These are phyloP conservation scores for Trichoderma koningii DNA, from an alignment of 2,329 filamentous ascomycete genomes.

Conservation along the genomic window DNA sequence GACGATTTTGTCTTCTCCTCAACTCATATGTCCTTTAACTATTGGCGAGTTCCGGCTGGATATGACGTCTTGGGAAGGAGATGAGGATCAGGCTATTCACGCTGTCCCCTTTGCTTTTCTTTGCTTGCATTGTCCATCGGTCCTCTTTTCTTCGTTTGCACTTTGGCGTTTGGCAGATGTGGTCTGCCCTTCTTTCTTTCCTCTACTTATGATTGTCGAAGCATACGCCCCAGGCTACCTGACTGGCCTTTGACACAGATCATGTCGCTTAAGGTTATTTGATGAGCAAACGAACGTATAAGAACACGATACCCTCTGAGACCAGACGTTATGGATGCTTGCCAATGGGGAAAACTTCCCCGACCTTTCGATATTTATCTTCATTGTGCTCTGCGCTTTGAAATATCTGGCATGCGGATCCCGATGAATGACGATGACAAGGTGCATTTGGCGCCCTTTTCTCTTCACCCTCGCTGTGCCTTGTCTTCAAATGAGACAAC, in stretches of 20 bases:
- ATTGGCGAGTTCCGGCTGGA: conserved; percentile 4
- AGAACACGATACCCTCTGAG: conserved; percentile 2
- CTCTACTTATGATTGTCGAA: background rate
- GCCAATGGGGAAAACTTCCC: background rate
- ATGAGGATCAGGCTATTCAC: background rate
- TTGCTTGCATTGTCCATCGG: background rate
- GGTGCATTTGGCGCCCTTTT: background rate
- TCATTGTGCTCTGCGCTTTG: background rate
- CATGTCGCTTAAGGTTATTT: background rate
- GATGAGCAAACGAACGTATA: background rate
- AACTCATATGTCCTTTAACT: background rate
- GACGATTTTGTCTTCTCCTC: conserved; percentile 1
- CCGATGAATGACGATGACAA: background rate
- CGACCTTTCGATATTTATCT: background rate
- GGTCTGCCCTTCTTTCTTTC: background rate
- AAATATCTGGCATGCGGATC: too few relatives aligned
- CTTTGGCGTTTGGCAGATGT: background rate
- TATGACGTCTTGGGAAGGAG: background rate
- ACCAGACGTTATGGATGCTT: conserved; percentile 1
- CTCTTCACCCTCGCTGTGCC: background rate
- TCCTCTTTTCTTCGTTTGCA: background rate
- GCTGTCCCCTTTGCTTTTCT: background rate
- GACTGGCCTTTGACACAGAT: background rate
- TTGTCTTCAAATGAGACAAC: background rate
- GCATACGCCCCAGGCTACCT: background rate